Conservation (phyloP, 2,329 filamentous ascomycete genomes). For the Aspergillus candidus region DNA sequence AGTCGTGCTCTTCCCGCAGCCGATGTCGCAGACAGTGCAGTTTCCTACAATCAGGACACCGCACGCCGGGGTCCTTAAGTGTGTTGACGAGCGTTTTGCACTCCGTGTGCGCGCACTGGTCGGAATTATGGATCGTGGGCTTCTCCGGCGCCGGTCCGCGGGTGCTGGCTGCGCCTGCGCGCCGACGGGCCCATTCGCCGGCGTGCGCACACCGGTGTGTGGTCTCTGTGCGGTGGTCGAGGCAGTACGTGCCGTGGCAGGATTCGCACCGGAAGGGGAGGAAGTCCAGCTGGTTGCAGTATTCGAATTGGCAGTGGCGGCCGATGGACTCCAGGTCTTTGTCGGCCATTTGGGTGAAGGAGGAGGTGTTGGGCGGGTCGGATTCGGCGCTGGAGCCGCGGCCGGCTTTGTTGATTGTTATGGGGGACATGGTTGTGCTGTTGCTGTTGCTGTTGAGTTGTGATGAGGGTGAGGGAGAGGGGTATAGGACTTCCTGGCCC, state of each 20-base stretch:
- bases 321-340: constrained; percentile 81
- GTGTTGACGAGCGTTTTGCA: constrained; percentile 52
- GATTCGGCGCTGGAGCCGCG: constrained; percentile 6
- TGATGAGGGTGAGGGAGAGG: not conserved
- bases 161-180: constrained; percentile 26
- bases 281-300: constrained; percentile 94
- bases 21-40: constrained; percentile 49
- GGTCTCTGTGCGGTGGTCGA: constrained; percentile 84
- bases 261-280: constrained; percentile 91
- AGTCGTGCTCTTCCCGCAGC: constrained; percentile 68
- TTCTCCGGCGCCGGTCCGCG: constrained; percentile 35
- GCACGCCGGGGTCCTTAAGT: constrained; percentile 44
- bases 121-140: constrained; percentile 52
- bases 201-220: constrained; percentile 63
- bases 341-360: constrained; percentile 43
- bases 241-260: constrained; percentile 77
- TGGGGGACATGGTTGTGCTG: constrained; percentile 19
- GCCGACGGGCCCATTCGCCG: constrained; percentile 55
- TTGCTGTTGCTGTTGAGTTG: not conserved
- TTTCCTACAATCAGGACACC: constrained; percentile 44
- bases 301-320: constrained; percentile 81
- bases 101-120: constrained; percentile 43
- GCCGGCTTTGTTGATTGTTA: constrained; percentile 18
- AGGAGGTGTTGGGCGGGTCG: constrained; percentile 4
- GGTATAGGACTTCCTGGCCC: not conserved